Base-by-base conservation (phyloP, 176 grass and related monocot species). In the Ampelocalamus luodianensis region DNA sequence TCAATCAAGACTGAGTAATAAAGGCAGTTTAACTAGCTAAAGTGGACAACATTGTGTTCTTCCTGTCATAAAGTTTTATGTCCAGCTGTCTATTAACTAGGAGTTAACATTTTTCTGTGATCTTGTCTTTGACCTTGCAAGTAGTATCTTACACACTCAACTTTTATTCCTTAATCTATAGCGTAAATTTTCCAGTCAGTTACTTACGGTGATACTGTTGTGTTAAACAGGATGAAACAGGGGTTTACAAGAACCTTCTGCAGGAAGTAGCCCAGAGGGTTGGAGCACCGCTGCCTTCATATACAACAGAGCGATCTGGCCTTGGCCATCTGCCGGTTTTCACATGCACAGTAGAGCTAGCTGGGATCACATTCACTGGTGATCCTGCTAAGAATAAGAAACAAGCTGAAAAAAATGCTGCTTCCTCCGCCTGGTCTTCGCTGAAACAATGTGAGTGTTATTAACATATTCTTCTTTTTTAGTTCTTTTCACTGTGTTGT, bases 211-310 rank as follows among this genome's bases (percentile, higher is more conserved):
- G 68, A 11, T 79, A 49, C 59, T 12, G 80, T 85, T 74, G 6
- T 77, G 10, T 74, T 71, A 53, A 80, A 79, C 90, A 99, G 97
- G 97, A 96, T 84, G 93, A 99, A 89, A 99, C 97, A 56, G 97
- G 97, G 27, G 97, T 99, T 74, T 99, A 99, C 68, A 99, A 99
- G 79, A 96, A 99, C 67, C 90, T 96, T 42, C 87, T 99, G 40
- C 97, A 99, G 78, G 93, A 99, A 86, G 92, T 99, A 81, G 90
- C 97, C 60, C 97, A 99, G 55, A 96, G 97, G 73, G 93, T 99
- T 82, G 97, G 97, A 50, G 93, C 90, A 9, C 97, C 97, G 0
- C 87, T 96, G 60, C 97, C 97, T 17, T 94, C 90, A 2, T 96
- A 99, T 76, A 92, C 88, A 60, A 94, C 93, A 1, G 86, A 94